A percentile compares a stretch with the other conserved stretches of the same genome.
These are phyloP conservation scores for Penicillium crustosum DNA, from an alignment of 2,329 filamentous ascomycete species.

Conservation along the genomic window DNA sequence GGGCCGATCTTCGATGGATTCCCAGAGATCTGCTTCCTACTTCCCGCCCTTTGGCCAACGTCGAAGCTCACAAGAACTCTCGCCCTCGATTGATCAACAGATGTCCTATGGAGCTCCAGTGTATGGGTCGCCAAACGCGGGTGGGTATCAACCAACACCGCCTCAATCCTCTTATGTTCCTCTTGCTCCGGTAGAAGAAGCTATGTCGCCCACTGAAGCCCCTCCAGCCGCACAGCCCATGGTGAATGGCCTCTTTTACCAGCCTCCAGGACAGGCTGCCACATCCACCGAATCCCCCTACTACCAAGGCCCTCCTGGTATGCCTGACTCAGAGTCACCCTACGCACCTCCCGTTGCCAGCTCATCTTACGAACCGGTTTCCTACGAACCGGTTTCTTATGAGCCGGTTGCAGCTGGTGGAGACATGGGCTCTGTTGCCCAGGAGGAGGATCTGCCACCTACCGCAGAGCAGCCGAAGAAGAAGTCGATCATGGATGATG, in stretches of 20 bases:
- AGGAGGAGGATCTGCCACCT: constrained; percentile 49
- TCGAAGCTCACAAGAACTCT: constrained; percentile 40
- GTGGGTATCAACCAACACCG: constrained; percentile 39
- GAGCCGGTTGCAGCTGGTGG: constrained; percentile 14
- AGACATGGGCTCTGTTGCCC: constrained; percentile 32
- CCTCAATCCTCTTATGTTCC: constrained; percentile 41
- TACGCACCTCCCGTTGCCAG: constrained; percentile 33
- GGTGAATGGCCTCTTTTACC: constrained; percentile 29
- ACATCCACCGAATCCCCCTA: constrained; percentile 25
- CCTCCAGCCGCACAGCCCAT: constrained; percentile 23
- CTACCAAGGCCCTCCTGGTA: constrained; percentile 23
- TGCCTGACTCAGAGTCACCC: constrained; percentile 25
- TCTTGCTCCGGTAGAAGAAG: constrained; percentile 43
- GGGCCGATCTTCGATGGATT: constrained; percentile 51
- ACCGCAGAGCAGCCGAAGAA: constrained; percentile 64
- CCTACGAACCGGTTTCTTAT: not conserved
- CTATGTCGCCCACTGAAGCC: constrained; percentile 27
- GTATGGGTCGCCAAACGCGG: constrained; percentile 35
- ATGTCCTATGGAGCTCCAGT: constrained; percentile 32
- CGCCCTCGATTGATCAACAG: constrained; percentile 35
- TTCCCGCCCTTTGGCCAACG: constrained; percentile 35
- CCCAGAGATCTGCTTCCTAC: constrained; percentile 44
- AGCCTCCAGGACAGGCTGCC: constrained; percentile 19
- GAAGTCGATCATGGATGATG: constrained; percentile 78
- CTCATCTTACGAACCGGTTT: constrained; percentile 30